Evolutionary conservation across 352 stramenopile species (phyloP).

Genomic region (Globisporangium yorkense): DNA sequence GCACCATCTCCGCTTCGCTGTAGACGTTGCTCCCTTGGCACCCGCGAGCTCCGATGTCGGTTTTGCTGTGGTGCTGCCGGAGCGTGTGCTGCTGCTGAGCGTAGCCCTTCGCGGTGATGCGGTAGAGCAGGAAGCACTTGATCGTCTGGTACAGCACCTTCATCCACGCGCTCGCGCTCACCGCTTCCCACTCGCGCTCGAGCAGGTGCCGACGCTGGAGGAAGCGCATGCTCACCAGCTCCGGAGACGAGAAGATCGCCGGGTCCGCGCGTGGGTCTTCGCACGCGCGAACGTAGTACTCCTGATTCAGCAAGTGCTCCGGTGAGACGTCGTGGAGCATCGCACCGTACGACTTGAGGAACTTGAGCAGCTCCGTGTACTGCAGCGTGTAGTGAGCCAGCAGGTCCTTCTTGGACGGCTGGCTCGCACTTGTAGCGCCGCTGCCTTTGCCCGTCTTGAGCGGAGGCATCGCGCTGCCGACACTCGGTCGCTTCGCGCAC

Average conservation of each 20-base stretch:
- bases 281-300: conserved; percentile 77
- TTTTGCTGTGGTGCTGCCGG: conserved; percentile 9
- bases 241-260: conserved; percentile 36
- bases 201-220: conserved; percentile 43
- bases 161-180: conserved; percentile 74
- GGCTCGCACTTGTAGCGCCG: background rate
- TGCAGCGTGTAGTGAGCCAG: conserved; percentile 51
- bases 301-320: conserved; percentile 69
- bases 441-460: conserved; percentile 20
- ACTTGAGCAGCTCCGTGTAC: conserved; percentile 86
- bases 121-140: conserved; percentile 90
- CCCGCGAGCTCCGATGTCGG: conserved; percentile 19
- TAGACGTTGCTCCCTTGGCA: conserved; percentile 89
- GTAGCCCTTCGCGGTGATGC: conserved; percentile 86
- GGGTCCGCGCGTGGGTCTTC: conserved; percentile 55
- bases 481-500: conserved; percentile 78
- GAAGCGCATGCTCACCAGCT: conserved; percentile 34
- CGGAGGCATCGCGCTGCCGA: conserved; percentile 15
- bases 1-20: conserved; percentile 85
- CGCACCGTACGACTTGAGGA: conserved; percentile 89
- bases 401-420: conserved; percentile 53
- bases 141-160: conserved; percentile 88
- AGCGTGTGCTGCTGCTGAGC: conserved; percentile 21
- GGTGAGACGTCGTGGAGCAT: conserved; percentile 87
- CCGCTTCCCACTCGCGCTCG: conserved; percentile 44